Evolutionary conservation across 345 rosid genomes (phyloP).

Genomic region (Iberis pinnata): DNA sequence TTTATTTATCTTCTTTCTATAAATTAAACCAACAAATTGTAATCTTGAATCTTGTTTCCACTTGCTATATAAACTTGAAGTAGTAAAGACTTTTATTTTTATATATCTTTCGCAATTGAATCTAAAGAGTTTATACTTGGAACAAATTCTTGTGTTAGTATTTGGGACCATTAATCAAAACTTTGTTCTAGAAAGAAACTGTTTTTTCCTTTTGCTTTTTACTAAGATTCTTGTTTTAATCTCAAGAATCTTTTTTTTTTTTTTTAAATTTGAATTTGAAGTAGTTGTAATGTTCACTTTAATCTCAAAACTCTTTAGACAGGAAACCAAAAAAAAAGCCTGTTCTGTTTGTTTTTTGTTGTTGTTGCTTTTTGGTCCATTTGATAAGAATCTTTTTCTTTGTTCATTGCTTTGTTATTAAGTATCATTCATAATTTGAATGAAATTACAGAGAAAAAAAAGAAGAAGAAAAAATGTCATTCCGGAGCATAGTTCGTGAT

Average conservation of each 20-base stretch:
- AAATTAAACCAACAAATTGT: no score
- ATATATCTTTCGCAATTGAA: constrained; percentile 13
- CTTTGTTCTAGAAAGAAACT: constrained; percentile 23
- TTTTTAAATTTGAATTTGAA: constrained; percentile 17
- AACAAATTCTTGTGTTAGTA: background rate
- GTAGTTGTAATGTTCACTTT: constrained; percentile 8
- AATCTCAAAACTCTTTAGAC: constrained; percentile 11
- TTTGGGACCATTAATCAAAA: constrained; percentile 20
- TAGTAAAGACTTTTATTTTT: constrained; percentile 2
- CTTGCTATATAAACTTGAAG: no score
- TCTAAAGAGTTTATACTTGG: background rate
- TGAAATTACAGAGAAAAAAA: background rate
- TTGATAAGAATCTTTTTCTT: constrained; percentile 47
- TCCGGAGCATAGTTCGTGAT: constrained; percentile 85
- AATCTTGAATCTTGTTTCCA: no score
- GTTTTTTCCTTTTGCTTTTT: constrained; percentile 16
- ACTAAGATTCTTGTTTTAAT: constrained; percentile 25
- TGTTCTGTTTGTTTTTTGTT: constrained; percentile 27
- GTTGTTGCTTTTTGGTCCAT: constrained; percentile 58
- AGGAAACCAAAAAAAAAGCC: constrained; percentile 20
- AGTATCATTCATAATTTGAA: constrained; percentile 33
- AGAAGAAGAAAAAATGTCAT: constrained; percentile 53
- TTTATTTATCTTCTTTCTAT: no score
- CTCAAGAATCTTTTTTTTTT: background rate
- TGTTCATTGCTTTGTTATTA: constrained; percentile 34